Conservation (phyloP, 208 protist genomes). For the Wallacemonas collosoma region DNA sequence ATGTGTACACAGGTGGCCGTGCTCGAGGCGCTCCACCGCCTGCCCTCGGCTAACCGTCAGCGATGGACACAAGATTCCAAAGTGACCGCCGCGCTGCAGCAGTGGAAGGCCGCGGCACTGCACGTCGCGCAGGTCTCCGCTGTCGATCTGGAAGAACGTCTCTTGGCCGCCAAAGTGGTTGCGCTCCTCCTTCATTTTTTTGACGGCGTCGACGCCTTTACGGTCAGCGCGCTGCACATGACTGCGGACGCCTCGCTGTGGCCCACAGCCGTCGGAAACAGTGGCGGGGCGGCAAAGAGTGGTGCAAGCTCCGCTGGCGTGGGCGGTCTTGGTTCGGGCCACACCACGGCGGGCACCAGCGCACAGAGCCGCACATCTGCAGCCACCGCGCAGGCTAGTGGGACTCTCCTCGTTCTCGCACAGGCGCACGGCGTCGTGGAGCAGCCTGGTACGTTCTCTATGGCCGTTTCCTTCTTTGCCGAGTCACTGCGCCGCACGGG, state of each 20-base stretch:
- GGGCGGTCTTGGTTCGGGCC: slow-evolving; percentile 1
- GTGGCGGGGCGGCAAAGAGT: too few relatives aligned
- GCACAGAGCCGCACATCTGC: slow-evolving; percentile 22
- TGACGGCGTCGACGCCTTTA: slow-evolving; percentile 35
- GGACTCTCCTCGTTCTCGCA: slow-evolving; percentile 29
- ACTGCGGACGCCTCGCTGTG: slow-evolving; percentile 16
- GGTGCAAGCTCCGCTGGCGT: too few relatives aligned
- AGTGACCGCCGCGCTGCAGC: slow-evolving; percentile 7
- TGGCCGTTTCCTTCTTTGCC: slow-evolving; percentile 58
- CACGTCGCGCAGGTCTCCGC: neutral
- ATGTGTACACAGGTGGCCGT: slow-evolving; percentile 3
- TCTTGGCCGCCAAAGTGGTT: slow-evolving; percentile 39
- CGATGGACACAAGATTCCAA: neutral
- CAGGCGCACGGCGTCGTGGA: slow-evolving; percentile 23
- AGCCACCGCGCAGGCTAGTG: slow-evolving; percentile 30
- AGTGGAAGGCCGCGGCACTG: slow-evolving; percentile 15
- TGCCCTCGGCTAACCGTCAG: neutral
- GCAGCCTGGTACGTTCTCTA: slow-evolving; percentile 23
- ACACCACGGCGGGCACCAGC: neutral
- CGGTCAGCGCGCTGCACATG: slow-evolving; percentile 22
- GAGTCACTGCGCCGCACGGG: slow-evolving; percentile 37
- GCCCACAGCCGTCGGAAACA: slow-evolving; percentile 1
- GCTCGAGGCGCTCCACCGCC: slow-evolving; percentile 5
- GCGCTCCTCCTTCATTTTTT: slow-evolving; percentile 24
- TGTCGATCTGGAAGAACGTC: slow-evolving; percentile 18